Base-by-base conservation (phyloP, 208 protist genomes). In the Vickermania spadyakhi region DNA sequence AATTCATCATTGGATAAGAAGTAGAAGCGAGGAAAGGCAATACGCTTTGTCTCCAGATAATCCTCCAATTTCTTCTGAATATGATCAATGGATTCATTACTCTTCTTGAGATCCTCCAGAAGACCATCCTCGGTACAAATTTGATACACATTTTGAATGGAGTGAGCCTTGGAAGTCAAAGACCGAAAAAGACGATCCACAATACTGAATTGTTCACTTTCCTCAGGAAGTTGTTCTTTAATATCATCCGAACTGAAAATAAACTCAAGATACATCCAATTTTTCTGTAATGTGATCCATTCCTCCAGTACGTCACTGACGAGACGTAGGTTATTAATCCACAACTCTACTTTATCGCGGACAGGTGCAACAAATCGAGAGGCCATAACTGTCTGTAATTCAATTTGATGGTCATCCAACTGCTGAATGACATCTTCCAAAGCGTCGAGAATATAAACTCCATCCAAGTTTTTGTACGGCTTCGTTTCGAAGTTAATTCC, bases 1-100 rank as follows among this genome's bases (percentile, higher is more conserved):
- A 99, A 77, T 75, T 99, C 97, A 77, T 99, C 97, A 75, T 98
- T 98, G 28, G 96, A 98, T 3, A 99, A 74, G 73, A 99, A 99
- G 75, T 97, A 99, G 74, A 99, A 98, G 18, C 97, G 84, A 51
- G 97, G 96, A 70, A 99, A 99, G 11, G 87, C 89, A 50, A 86
- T 75, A 45, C 97, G 74, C 75, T 99, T 98, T 22, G 96, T 97
- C 60, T 98, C 96, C 14, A 99, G 76, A 71, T 98, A 99, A 31
- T 98, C 87, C 68, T 98, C 92, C 22, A 99, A 66, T 51, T 76
- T 75, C 78, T 98, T 98, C 62, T 98, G 94, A 64, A 98, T 96
- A 41, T 90, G 70, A 62, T 98, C 97, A 55, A 98, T 93, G 51
- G 73, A 79, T 7, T 72, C 69, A 73, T 97, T 97, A 60, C 68